Percentiles rank a stretch among this genome's conserved stretches.
These are phyloP conservation scores for Wickerhamiella brachini DNA, from an alignment of 805 yeast species.

Conservation along the genomic window DNA sequence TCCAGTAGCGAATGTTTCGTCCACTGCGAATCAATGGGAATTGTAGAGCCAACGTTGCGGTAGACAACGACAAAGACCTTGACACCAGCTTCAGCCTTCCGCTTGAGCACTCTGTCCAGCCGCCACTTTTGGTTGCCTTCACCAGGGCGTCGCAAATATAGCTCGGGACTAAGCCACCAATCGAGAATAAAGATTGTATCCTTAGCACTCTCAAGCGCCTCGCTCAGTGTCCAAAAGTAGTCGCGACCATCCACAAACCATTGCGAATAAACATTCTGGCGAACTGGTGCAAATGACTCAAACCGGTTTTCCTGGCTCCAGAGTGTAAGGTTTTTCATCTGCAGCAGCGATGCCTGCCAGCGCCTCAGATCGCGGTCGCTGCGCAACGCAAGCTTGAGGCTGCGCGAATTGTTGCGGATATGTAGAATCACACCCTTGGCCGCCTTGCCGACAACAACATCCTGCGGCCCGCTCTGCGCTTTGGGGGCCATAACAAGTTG, in stretches of 20 bases:
- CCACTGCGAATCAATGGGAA: constrained; percentile 86
- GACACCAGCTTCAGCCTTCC: constrained; percentile 90
- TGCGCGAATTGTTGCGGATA: constrained; percentile 28
- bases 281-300: constrained; percentile 82
- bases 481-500: neutral
- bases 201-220: constrained; percentile 83
- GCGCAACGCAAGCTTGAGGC: constrained; percentile 42
- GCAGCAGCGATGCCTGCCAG: constrained; percentile 61
- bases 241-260: constrained; percentile 97
- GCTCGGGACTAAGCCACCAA: constrained; percentile 97
- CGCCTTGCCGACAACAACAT: neutral
- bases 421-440: constrained; percentile 16
- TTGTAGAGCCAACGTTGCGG: constrained; percentile 86
- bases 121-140: constrained; percentile 92
- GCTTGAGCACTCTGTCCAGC: constrained; percentile 70
- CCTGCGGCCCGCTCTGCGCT: neutral
- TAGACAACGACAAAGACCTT: constrained; percentile 84
- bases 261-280: constrained; percentile 77
- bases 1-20: constrained; percentile 86
- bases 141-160: constrained; percentile 86
- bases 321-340: constrained; percentile 50
- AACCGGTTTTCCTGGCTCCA: constrained; percentile 74
- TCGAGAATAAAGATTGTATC: constrained; percentile 92
- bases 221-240: constrained; percentile 89
- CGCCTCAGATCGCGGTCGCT: constrained; percentile 66